A percentile compares a stretch with the other conserved stretches of the same genome.
These are phyloP conservation scores for Leccinum laetum DNA, from an alignment of 1,284 basidiomycete genomes.

Conservation along the genomic window DNA sequence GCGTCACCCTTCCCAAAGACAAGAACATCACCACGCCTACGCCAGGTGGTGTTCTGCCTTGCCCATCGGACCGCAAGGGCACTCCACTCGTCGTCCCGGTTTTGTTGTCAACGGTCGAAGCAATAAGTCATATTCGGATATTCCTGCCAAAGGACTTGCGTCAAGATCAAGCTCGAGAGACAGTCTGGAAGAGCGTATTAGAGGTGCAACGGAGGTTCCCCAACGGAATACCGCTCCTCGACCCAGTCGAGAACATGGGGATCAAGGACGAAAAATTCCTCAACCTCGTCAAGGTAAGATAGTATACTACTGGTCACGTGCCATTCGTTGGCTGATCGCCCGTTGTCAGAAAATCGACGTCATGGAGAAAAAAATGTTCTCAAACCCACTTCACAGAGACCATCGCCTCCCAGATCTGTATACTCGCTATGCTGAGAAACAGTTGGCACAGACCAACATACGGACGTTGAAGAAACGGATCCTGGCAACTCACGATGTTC, in stretches of 20 bases:
- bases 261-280: slow-evolving; percentile 96
- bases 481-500: slow-evolving; percentile 86
- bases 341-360: slow-evolving; percentile 78
- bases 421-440: slow-evolving; percentile 79
- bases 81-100: slow-evolving; percentile 89
- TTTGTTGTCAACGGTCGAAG: slow-evolving; percentile 83
- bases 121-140: slow-evolving; percentile 86
- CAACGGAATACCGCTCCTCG: slow-evolving; percentile 84
- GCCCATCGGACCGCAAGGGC: slow-evolving; percentile 69
- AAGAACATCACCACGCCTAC: slow-evolving; percentile 52
- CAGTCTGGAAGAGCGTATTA: slow-evolving; percentile 85
- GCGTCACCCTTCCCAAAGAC: slow-evolving; percentile 66
- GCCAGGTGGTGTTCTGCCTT: slow-evolving; percentile 76
- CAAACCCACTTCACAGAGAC: slow-evolving; percentile 75
- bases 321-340: slow-evolving; percentile 5
- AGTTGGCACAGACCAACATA: slow-evolving; percentile 69
- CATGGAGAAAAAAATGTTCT: slow-evolving; percentile 82
- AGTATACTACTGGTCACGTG: background rate
- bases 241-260: slow-evolving; percentile 95
- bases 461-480: slow-evolving; percentile 84
- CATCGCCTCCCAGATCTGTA: slow-evolving; percentile 79
- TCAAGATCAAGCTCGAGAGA: slow-evolving; percentile 73
- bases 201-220: slow-evolving; percentile 93
- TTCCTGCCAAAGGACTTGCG: slow-evolving; percentile 92
- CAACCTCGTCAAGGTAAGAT: slow-evolving; percentile 78